These are phyloP conservation scores for Heliamphora exappendiculata DNA, from an alignment of 148 eudicot species.

Conservation along the genomic window DNA sequence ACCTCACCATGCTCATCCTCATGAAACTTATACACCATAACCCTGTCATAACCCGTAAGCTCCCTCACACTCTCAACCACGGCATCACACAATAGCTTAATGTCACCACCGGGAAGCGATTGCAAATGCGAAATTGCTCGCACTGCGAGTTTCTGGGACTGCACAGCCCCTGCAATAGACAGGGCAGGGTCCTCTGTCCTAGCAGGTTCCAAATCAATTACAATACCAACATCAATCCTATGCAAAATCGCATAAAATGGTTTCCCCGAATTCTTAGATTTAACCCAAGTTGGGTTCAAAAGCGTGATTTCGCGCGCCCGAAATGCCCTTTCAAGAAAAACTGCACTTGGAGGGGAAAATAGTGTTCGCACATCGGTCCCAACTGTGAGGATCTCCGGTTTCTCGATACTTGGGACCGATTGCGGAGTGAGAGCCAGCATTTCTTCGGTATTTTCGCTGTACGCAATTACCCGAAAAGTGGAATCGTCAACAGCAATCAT, in stretches of 20 bases:
- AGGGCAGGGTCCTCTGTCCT: constrained; percentile 78
- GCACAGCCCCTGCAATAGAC: constrained; percentile 88
- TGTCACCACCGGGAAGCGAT: constrained; percentile 83
- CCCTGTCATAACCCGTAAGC: constrained; percentile 91
- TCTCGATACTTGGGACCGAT: constrained; percentile 53
- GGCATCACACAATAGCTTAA: constrained; percentile 75
- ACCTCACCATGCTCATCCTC: constrained; percentile 99
- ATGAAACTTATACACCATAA: constrained; percentile 95
- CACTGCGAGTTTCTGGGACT: constrained; percentile 90
- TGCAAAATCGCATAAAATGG: constrained; percentile 92
- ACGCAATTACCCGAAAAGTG: constrained; percentile 55
- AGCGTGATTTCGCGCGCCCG: constrained; percentile 63
- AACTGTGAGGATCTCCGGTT: constrained; percentile 34
- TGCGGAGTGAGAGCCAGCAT: constrained; percentile 54
- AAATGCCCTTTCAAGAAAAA: constrained; percentile 57
- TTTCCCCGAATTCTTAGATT: constrained; percentile 61
- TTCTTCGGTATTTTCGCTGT: constrained; percentile 62
- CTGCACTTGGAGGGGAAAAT: constrained; percentile 45
- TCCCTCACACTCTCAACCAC: constrained; percentile 77
- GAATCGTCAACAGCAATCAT: constrained; percentile 62
- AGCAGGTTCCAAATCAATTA: constrained; percentile 90
- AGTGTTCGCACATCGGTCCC: constrained; percentile 67
- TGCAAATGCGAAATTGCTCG: constrained; percentile 77
- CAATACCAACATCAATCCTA: constrained; percentile 86
- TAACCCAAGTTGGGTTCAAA: constrained; percentile 79